A percentile compares a stretch with the other conserved stretches of the same genome.
phyloP scores from a whole-genome alignment of 192 early-diverging fungal species.

The Gamsiella multidivaricata region DNA sequence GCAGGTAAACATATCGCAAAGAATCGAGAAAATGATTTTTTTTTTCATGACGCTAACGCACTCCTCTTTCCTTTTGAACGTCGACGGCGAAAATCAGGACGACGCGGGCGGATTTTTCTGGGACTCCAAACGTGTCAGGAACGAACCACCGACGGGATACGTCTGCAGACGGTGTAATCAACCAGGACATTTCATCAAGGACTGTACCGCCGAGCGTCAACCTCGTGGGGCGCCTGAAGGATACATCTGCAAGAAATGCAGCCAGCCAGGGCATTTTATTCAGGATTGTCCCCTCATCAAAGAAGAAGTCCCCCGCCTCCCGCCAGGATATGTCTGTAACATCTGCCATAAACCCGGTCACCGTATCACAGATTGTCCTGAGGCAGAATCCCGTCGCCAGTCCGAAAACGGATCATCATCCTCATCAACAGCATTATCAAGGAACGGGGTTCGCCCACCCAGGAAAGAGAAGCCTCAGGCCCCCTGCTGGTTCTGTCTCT shows the following conservation, averaged over 20 bases:
- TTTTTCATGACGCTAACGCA: background rate
- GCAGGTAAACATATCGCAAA: constrained; percentile 1
- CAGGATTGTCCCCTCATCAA: constrained; percentile 58
- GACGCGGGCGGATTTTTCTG: constrained; percentile 30
- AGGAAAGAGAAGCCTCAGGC: background rate
- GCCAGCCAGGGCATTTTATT: constrained; percentile 66
- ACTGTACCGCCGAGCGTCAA: constrained; percentile 53
- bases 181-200: constrained; percentile 59
- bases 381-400: constrained; percentile 11
- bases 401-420: background rate
- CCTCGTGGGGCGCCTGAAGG: constrained; percentile 15
- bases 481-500: constrained; percentile 96
- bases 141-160: constrained; percentile 57
- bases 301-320: constrained; percentile 53
- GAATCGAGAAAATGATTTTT: constrained; percentile 1
- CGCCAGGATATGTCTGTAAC: constrained; percentile 69
- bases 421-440: background rate
- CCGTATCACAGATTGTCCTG: constrained; percentile 71
- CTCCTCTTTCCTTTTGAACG: too few species aligned
- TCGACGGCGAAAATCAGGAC: too few species aligned
- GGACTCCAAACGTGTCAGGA: constrained; percentile 39
- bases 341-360: constrained; percentile 75
- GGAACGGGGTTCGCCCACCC: background rate
- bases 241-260: constrained; percentile 64
- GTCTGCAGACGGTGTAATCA: constrained; percentile 59